phyloP scores from a whole-genome alignment of 176 grass and related monocot genomes.

The Ensete glaucum region DNA sequence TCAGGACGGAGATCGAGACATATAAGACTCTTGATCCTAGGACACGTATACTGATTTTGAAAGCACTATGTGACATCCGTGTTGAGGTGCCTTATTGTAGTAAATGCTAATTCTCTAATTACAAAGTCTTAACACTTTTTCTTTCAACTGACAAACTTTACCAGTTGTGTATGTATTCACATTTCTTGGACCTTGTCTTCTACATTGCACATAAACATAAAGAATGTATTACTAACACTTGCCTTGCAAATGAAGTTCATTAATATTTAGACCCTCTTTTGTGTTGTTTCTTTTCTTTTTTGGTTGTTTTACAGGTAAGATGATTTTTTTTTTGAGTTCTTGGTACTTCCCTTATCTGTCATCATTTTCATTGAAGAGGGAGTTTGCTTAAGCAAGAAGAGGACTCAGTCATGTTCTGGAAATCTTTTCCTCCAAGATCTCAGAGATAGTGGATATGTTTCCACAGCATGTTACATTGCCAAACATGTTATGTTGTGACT shows the following conservation, averaged over 20 bases:
- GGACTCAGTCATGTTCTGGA: background rate
- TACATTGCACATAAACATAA: background rate
- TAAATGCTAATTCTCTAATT: background rate
- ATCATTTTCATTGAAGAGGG: background rate
- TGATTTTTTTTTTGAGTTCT: background rate
- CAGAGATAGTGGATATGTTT: too few species aligned
- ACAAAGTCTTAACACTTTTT: background rate
- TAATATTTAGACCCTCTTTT: background rate
- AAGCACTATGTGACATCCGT: slow-evolving; percentile 90
- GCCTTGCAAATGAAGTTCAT: background rate
- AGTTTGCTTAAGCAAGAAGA: background rate
- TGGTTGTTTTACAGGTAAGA: background rate
- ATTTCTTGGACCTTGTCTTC: too few species aligned
- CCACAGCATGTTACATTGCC: too few species aligned
- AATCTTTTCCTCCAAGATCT: background rate
- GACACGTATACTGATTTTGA: slow-evolving; percentile 68
- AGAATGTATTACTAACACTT: background rate
- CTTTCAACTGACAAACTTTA: background rate
- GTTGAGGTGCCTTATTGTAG: slow-evolving; percentile 37
- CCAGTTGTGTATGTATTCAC: too few species aligned
- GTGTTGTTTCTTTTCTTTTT: background rate
- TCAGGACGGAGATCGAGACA: slow-evolving; percentile 61
- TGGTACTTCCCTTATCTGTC: background rate
- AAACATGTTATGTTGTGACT: too few species aligned
- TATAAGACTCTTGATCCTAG: slow-evolving; percentile 70